Conservation (phyloP, 768 basidiomycete genomes). For the Lentinula edodes region DNA sequence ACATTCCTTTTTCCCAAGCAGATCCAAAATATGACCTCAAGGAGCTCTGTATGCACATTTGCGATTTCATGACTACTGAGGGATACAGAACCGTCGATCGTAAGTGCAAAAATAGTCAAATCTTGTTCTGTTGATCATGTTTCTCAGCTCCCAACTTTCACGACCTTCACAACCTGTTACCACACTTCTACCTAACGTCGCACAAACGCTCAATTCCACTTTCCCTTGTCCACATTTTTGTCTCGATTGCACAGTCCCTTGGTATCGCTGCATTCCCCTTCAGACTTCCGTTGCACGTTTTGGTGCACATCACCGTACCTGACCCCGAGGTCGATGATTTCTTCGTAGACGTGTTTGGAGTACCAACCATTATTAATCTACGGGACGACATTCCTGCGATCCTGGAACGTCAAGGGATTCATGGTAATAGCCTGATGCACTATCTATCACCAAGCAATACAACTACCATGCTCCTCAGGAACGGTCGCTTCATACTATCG, state of each 20-base stretch:
- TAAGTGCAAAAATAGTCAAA: conserved; percentile 18
- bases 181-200: conserved; percentile 49
- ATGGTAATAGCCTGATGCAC: conserved; percentile 11
- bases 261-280: conserved; percentile 48
- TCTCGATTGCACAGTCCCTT: conserved; percentile 46
- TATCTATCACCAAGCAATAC: conserved; percentile 22
- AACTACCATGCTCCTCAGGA: conserved; percentile 29
- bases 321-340: conserved; percentile 28
- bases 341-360: conserved; percentile 44
- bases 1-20: conserved; percentile 21
- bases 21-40: conserved; percentile 27
- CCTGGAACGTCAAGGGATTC: conserved; percentile 20
- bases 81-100: conserved; percentile 41
- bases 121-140: background rate
- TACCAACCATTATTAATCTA: conserved; percentile 25
- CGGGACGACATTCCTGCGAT: conserved; percentile 28
- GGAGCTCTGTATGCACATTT: conserved; percentile 36
- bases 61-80: conserved; percentile 40
- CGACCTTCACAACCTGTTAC: conserved; percentile 48
- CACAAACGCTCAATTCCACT: conserved; percentile 51
- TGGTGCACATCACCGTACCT: conserved; percentile 40
- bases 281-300: conserved; percentile 50
- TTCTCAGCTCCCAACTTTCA: conserved; percentile 33
- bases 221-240: conserved; percentile 54
- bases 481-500: conserved; percentile 16